Evolutionary conservation across 163 green algal species (phyloP).

Genomic region (Chlorella variabilis): DNA sequence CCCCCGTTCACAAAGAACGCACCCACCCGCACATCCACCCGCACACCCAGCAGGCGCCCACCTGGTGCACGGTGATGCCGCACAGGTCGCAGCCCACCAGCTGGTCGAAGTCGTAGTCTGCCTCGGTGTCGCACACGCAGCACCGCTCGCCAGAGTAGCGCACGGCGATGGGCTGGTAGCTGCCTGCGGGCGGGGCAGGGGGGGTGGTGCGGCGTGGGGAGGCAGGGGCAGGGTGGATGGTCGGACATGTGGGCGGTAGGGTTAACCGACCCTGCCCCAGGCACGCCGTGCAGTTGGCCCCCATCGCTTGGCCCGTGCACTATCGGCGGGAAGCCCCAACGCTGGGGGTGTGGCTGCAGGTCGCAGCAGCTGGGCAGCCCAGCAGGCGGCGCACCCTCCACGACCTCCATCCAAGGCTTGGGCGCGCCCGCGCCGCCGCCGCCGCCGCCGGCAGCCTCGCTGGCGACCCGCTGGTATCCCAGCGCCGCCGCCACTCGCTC

Average conservation of each 20-base stretch:
- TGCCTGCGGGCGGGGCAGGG: background rate
- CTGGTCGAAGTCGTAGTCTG: conserved; percentile 91
- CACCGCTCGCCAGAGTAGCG: conserved; percentile 89
- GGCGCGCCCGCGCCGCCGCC: background rate
- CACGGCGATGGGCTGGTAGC: conserved; percentile 69
- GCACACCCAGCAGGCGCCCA: background rate
- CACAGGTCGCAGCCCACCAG: conserved; percentile 90
- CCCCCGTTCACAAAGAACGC: too few relatives aligned
- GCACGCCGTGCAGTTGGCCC: too few relatives aligned
- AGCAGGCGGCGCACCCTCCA: conserved; percentile 19
- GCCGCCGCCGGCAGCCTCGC: background rate
- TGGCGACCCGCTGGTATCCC: background rate
- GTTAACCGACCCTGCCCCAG: too few relatives aligned
- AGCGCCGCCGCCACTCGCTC: conserved; percentile 25
- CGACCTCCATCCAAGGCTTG: conserved; percentile 63
- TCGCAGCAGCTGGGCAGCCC: too few relatives aligned
- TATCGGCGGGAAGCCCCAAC: too few relatives aligned
- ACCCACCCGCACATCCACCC: background rate
- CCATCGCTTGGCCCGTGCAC: too few relatives aligned
- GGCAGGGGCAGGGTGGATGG: background rate
- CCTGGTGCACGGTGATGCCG: conserved; percentile 92
- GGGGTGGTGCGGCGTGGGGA: background rate
- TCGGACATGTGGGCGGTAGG: too few relatives aligned
- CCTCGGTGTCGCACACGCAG: conserved; percentile 86
- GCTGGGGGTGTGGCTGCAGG: too few relatives aligned